Conservation (phyloP, 2,329 filamentous ascomycete species). For the Pseudogymnoascus sp. region DNA sequence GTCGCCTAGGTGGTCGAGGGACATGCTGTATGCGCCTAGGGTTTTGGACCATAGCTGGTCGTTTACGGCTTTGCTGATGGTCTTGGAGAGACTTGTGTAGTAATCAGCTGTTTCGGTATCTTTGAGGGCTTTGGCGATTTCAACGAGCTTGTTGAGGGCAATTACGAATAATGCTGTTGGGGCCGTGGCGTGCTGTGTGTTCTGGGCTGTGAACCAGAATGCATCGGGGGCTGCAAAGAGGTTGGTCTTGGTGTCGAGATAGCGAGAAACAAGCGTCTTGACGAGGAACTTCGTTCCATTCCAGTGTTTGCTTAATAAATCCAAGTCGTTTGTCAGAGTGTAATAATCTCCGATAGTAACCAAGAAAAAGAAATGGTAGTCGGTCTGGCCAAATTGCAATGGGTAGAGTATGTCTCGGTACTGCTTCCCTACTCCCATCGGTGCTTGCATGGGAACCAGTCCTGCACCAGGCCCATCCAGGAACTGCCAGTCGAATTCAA, state of each 20-base stretch:
- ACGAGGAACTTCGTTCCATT: not conserved
- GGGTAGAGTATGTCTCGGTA: constrained; percentile 11
- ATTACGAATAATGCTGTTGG: constrained; percentile 3
- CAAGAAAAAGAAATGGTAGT: constrained; percentile 4
- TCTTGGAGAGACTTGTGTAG: constrained; percentile 21
- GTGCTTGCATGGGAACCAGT: constrained; percentile 10
- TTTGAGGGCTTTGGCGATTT: constrained; percentile 27
- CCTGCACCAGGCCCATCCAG: constrained; percentile 1
- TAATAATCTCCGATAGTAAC: not conserved
- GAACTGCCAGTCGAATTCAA: constrained; percentile 25
- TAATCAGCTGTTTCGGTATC: constrained; percentile 22
- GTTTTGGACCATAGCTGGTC: constrained; percentile 28
- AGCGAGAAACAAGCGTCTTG: not conserved
- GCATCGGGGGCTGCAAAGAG: not conserved
- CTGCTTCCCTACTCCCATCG: constrained; percentile 11
- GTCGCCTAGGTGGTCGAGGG: constrained; percentile 22
- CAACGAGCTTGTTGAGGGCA: constrained; percentile 23
- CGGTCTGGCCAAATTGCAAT: constrained; percentile 4
- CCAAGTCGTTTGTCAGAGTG: not conserved
- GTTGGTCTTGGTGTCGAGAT: not conserved
- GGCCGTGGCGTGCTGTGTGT: not conserved
- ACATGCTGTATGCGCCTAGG: constrained; percentile 29
- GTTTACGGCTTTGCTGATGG: constrained; percentile 26
- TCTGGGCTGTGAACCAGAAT: not conserved
- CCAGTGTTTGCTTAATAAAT: not conserved